Conservation (phyloP, 768 basidiomycete genomes). For the Russula vinacea region DNA sequence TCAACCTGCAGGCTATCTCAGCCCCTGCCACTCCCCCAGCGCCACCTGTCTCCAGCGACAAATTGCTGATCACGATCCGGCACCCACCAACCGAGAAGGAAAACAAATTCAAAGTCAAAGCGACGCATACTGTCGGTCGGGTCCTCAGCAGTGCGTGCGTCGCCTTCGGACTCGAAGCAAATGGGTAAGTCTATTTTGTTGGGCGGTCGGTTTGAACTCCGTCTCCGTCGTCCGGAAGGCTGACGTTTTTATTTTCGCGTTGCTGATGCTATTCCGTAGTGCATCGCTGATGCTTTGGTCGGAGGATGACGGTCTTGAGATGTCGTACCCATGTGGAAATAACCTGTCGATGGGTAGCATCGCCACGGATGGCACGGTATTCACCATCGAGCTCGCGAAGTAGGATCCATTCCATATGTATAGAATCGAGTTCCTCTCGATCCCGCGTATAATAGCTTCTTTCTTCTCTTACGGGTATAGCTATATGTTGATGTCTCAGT, state of each 20-base stretch:
- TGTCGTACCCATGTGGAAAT: conserved; percentile 12
- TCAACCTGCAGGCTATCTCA: neutral
- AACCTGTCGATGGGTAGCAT: conserved; percentile 16
- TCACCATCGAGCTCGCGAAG: conserved; percentile 23
- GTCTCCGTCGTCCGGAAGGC: neutral
- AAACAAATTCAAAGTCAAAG: conserved; percentile 26
- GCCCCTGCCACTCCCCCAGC: neutral
- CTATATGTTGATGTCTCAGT: neutral
- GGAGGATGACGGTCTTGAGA: conserved; percentile 16
- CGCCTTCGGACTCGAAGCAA: conserved; percentile 14
- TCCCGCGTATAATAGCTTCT: neutral
- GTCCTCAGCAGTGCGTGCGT: conserved; percentile 24
- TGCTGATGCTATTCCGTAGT: neutral
- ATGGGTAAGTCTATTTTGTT: conserved; percentile 6
- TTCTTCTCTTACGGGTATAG: neutral
- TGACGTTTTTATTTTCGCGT: neutral
- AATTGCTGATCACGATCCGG: conserved; percentile 25
- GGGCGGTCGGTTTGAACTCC: no score
- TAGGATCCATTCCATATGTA: neutral
- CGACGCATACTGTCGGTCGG: conserved; percentile 19
- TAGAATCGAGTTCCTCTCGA: neutral
- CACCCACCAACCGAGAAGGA: conserved; percentile 22
- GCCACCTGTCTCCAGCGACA: conserved; percentile 4
- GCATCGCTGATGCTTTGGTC: conserved; percentile 14
- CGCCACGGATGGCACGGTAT: conserved; percentile 8